Base-by-base conservation (phyloP, 1,284 basidiomycete species). In the Cutaneotrichosporon cavernicola region DNA sequence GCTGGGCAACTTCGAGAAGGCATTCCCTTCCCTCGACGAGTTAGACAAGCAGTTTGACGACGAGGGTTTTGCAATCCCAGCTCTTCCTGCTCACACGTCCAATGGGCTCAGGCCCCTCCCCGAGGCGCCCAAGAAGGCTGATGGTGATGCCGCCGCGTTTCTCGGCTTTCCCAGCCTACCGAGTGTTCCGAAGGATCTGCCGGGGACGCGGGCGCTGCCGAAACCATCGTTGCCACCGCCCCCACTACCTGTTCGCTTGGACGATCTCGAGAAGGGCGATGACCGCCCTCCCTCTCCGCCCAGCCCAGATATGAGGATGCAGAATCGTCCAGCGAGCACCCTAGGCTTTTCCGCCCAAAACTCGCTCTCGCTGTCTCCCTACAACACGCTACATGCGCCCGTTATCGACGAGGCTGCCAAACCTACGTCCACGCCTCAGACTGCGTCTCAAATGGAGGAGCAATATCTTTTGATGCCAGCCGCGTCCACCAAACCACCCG, bases 21-120 rank as follows among this genome's bases (percentile, higher is more conserved):
- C 71, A 0, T 81, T 81, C 66, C 80, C 80, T 0, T 78, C 78
- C 2, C 64, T 81, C 21, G 72, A 68, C 61, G 76, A 79, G 21
- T 76, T 81, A 64, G 75, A 73, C 52, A 77, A 76, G 58, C 74
- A 76, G 56, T 79, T 75, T 62, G 72, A 69, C 36, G 62, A 61
- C 6, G 70, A 72, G 7, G 51, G 52, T 22, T 56, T 62, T 30
- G 31, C 57, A 9, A n/a, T 62, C 6, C 65, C 65, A 5, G 18
- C 62, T 9, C 30, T 61, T 4, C 62, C 62, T 2, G 3, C 49
- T 0, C 14, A 36, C 13, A 36, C 61, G 4, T 34, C 31, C 30
- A 22, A 40, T 14, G 51, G 14, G 11, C 56, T 16, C 8, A 10
- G 38, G 1, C 51, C 60, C 18, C 38, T 64, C 1, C 63, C 58